These are phyloP conservation scores for Candida insectalens DNA, from an alignment of 805 yeast genomes.

Conservation along the genomic window DNA sequence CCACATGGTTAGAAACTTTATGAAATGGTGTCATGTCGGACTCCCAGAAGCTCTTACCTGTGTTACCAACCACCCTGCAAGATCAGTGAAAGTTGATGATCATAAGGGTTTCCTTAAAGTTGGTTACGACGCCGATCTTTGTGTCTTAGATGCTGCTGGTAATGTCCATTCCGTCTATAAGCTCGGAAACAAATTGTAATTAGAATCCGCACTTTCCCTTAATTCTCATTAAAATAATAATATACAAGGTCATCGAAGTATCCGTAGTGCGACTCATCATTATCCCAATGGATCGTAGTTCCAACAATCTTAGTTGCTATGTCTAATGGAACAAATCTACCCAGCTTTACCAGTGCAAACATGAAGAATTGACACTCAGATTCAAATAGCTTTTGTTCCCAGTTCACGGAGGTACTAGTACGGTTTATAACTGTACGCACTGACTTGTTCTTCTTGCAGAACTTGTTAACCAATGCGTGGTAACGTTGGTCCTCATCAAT, in stretches of 20 bases:
- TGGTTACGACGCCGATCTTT: constrained; percentile 51
- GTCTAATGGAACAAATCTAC: constrained; percentile 30
- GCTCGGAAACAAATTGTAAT: constrained; percentile 28
- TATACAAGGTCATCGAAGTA: constrained; percentile 19
- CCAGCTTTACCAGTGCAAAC: constrained; percentile 29
- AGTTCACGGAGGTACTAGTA: constrained; percentile 19
- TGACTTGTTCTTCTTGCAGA: constrained; percentile 1
- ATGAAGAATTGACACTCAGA: constrained; percentile 24
- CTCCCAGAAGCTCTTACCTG: constrained; percentile 46
- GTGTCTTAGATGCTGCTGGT: constrained; percentile 34
- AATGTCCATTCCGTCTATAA: constrained; percentile 40
- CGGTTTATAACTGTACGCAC: constrained; percentile 5
- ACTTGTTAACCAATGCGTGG: constrained; percentile 7
- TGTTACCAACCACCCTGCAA: constrained; percentile 45
- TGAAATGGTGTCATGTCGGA: constrained; percentile 37
- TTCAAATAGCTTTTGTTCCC: constrained; percentile 18
- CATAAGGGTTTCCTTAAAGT: constrained; percentile 39
- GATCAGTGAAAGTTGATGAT: constrained; percentile 31
- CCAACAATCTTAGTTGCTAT: constrained; percentile 27
- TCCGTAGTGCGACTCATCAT: constrained; percentile 16
- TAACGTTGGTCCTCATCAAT: constrained; percentile 6
- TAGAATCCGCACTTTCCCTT: neutral
- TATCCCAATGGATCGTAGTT: constrained; percentile 19
- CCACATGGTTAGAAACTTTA: constrained; percentile 38
- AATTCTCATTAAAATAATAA: neutral